A percentile compares a stretch with the other conserved stretches of the same genome.
Conservation (phyloP, 495 filamentous ascomycete species). For the Penicillium diatomitis region DNA sequence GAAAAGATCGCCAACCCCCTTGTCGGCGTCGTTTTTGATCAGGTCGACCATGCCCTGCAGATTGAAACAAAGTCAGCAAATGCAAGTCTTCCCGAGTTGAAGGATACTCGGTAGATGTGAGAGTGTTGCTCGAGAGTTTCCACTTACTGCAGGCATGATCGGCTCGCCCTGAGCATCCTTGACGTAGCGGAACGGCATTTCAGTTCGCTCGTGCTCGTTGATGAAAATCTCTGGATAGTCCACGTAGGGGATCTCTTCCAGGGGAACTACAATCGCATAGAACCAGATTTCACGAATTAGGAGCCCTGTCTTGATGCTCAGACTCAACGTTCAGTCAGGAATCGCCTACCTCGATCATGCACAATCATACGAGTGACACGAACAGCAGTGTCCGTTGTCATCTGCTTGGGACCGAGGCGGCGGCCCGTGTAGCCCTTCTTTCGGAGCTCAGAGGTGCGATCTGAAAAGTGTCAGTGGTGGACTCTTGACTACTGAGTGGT, state of each 20-base stretch:
- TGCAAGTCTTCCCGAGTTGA: background rate
- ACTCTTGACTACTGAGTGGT: background rate
- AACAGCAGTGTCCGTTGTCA: constrained; percentile 97
- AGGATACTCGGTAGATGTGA: background rate
- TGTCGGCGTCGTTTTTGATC: constrained; percentile 90
- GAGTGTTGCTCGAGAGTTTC: background rate
- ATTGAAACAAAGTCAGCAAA: background rate
- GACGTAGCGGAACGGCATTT: constrained; percentile 98
- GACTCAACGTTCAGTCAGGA: background rate
- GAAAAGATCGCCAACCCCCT: constrained; percentile 79
- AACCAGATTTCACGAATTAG: constrained; percentile 6
- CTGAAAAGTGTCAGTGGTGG: constrained; percentile 33
- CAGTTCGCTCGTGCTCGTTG: constrained; percentile 81
- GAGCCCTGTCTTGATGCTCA: no score
- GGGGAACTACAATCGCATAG: constrained; percentile 42
- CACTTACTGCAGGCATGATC: constrained; percentile 78
- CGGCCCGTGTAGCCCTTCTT: constrained; percentile 87
- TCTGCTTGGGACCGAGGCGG: constrained; percentile 84
- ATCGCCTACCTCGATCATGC: constrained; percentile 61
- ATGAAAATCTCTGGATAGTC: constrained; percentile 84
- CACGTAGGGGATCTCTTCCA: constrained; percentile 68
- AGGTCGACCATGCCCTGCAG: constrained; percentile 83
- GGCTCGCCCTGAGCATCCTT: constrained; percentile 62
- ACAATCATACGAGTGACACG: constrained; percentile 84
- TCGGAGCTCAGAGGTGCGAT: constrained; percentile 85